Base-by-base conservation (phyloP, 2,329 filamentous ascomycete genomes). In the Penicillium decumbens region DNA sequence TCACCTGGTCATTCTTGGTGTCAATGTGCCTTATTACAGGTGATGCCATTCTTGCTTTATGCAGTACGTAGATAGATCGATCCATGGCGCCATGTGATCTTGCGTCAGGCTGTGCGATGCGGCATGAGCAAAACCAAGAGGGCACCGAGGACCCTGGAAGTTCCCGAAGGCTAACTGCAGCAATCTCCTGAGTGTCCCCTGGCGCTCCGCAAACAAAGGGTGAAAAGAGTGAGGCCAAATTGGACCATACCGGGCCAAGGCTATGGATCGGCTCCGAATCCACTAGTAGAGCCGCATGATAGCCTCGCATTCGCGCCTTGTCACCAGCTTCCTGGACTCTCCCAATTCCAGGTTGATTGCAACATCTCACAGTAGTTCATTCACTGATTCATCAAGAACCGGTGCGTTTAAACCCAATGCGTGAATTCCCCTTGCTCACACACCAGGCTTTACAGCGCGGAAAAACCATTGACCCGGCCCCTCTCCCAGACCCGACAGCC, bases 51-150 rank as follows among this genome's bases (percentile, higher is more conserved):
- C 28, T 61, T 46, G 56, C 46, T 51, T 63, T 60, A 53, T 65
- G 55, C 60, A 63, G 53, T 60, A 59, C 61, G 66, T 70, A 70
- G 67, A 69, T 69, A 68, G 65, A 65, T 61, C 50, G 62, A 50
- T 58, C 54, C 54, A 53, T 51, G 52, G 48, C 50, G 38, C 48
- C 43, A 47, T 51, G 35, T 50, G 52, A 49, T 52, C 43, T 33
- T 55, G 47, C 25, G 30, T 37, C 41, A 45, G 41, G 27, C 40
- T 45, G 47, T 42, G 42, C 43, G 45, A 30, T 35, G 41, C 45
- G 43, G 20, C 23, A 28, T 27, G 27, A 46, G 27, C 20, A 48
- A 46, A 20, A 45, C 43, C 32, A 41, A 30, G 45, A 25, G 24
- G 23, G n/a, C 25, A 18, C 13, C n/a, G 25, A 30, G n/a, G 40